phyloP scores from a whole-genome alignment of 805 yeast genomes.

The Wickerhamomyces strasburgensis region DNA sequence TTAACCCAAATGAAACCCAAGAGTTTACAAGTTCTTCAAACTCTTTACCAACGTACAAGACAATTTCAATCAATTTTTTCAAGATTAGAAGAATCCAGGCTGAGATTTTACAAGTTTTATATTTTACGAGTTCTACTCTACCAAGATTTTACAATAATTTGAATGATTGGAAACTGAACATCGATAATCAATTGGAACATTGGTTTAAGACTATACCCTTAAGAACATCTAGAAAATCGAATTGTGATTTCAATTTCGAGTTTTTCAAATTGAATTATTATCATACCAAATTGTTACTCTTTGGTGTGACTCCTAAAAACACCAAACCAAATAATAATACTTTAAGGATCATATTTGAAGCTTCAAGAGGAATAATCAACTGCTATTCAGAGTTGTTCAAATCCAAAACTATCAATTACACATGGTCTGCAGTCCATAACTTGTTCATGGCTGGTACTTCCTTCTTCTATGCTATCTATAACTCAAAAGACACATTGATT shows the following conservation, averaged over 20 bases:
- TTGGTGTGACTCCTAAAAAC: slow-evolving; percentile 74
- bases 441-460: slow-evolving; percentile 87
- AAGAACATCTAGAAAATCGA: slow-evolving; percentile 51
- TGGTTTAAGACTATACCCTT: slow-evolving; percentile 61
- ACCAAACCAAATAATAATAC: slow-evolving; percentile 50
- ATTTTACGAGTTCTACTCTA: slow-evolving; percentile 60
- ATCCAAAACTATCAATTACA: slow-evolving; percentile 65
- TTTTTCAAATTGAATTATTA: slow-evolving; percentile 72
- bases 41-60: slow-evolving; percentile 57
- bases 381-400: slow-evolving; percentile 55
- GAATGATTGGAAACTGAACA: slow-evolving; percentile 58
- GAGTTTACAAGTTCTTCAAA: slow-evolving; percentile 38
- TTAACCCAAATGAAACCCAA: slow-evolving; percentile 32
- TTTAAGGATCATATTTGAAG: slow-evolving; percentile 49
- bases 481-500: slow-evolving; percentile 49
- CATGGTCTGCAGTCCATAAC: slow-evolving; percentile 92
- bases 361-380: slow-evolving; percentile 62
- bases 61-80: slow-evolving; percentile 62
- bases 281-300: slow-evolving; percentile 65
- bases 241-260: slow-evolving; percentile 67
- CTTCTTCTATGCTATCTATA: slow-evolving; percentile 70
- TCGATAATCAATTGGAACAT: slow-evolving; percentile 44
- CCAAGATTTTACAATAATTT: slow-evolving; percentile 56
- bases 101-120: slow-evolving; percentile 65
- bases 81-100: slow-evolving; percentile 70